Conservation (phyloP, 192 early-diverging fungal species). For the Lobosporangium transversale region DNA sequence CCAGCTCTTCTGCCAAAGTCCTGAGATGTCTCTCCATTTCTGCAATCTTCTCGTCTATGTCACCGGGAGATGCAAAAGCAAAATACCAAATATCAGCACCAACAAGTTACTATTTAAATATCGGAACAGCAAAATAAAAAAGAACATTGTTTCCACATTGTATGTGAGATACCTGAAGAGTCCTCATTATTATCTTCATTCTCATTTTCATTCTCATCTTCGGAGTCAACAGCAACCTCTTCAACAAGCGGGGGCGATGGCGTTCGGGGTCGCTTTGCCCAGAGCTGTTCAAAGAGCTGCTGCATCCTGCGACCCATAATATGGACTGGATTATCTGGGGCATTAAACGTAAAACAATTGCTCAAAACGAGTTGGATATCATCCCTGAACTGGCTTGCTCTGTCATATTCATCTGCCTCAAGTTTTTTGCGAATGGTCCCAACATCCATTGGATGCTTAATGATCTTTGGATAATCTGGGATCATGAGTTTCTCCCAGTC, state of each 20-base stretch:
- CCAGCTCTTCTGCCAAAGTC: conserved; percentile 42
- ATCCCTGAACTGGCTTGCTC: conserved; percentile 66
- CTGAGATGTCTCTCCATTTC: conserved; percentile 51
- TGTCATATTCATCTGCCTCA: conserved; percentile 66
- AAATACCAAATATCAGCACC: background rate
- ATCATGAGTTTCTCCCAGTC: conserved; percentile 85
- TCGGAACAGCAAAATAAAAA: background rate
- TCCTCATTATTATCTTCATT: conserved; percentile 19
- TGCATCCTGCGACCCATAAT: conserved; percentile 71
- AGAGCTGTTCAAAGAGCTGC: conserved; percentile 72
- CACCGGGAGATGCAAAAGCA: too few relatives aligned
- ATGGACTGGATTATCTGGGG: conserved; percentile 65
- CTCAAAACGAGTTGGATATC: conserved; percentile 77
- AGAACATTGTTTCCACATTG: background rate
- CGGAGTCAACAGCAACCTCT: conserved; percentile 33
- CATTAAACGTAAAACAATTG: conserved; percentile 85
- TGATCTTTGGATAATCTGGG: conserved; percentile 85
- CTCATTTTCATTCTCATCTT: too few relatives aligned
- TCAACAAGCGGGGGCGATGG: conserved; percentile 20
- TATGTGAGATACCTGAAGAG: conserved; percentile 22
- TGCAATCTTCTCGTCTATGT: conserved; percentile 50
- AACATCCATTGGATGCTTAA: conserved; percentile 86
- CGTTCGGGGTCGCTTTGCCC: conserved; percentile 57
- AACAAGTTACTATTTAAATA: background rate
- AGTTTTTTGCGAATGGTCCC: conserved; percentile 73